Evolutionary conservation across 768 basidiomycete genomes (phyloP), one percentile per base, ranked within the genome.

Genomic region (Suillus variegatus): DNA sequence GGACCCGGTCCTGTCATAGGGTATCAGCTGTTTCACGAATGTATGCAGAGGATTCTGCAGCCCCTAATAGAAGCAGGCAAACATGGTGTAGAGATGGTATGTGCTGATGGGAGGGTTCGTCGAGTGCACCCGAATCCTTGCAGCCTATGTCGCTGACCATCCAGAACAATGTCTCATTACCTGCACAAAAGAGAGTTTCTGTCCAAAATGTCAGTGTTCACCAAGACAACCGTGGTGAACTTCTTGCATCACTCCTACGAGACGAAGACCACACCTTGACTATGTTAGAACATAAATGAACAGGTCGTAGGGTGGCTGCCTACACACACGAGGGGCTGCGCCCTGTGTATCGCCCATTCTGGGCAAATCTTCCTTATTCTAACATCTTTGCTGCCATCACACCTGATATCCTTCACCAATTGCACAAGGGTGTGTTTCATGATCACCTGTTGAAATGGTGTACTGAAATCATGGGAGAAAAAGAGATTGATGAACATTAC

Each of bases 121-220:
- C 70, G 70, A 1, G 66, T 74, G 14, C 74, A 77, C 65, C 81
- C 81, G n/a, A 0, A 78, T 85, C 36, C 65, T 85, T 1, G 81
- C 82, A 0, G 69, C 71, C 0, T 79, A 77, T 65, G 68, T 79
- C 12, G 77, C 77, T 0, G 80, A 84, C 67, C 79, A 82, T 64
- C 83, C 82, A 0, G 82, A 85, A 65, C 82, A 84, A 64, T 71
- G 78, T 16, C 75, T 84, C 0, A 74, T 78, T 0, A 75, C 78
- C 0, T 73, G 68, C 12, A 67, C 67, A 38, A 67, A 62, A 46
- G 69, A 73, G 47, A 70, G 67, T 57, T 63, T 56, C 14, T 79
- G 78, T 57, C 79, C 76, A 0, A 68, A 65, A 22, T 65, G 64
- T 63, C 35, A 12, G n/a, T 60, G 36, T 60, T 20, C 22, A 18